Base-by-base conservation (phyloP, 176 grass and related monocot species). In the Musa beccarii region DNA sequence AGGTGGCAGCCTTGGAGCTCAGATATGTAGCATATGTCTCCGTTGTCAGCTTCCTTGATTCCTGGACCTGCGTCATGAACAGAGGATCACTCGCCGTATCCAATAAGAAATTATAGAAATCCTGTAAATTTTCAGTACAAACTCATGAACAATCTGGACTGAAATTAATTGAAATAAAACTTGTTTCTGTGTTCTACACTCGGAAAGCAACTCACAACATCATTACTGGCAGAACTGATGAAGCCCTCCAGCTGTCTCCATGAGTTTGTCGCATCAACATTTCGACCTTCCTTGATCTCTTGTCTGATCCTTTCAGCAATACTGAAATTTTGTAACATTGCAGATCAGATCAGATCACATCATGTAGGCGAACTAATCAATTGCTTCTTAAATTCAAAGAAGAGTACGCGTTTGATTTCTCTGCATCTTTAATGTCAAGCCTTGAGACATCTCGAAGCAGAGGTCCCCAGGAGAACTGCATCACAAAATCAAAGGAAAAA, bases 31-130 rank as follows among this genome's bases (percentile, higher is more conserved):
- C 68, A 71, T 96, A 96, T 76, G 59, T 72, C 71, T 73, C 79
- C 71, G 76, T 54, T 2, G 53, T 54, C 16, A 70, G 16, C 11
- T 76, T 76, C 14, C 43, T 21, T 76, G 19, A 21, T 15, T 23
- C 19, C 9, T 26, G 5, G 17, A 49, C 3, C 5, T 70, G 10
- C 1, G 86, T 25, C 23, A 20, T 25, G 11, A 68, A 73, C 6
- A 96, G 34, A 2, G 85, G 87, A 65, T 92, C 87, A 79, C 86
- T 88, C 11, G 76, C 81, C 19, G 20, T 19, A 74, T 96, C 93
- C 5, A 88, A 81, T 79, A 96, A 62, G 82, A 96, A 96, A 56
- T 96, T 92, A 83, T 96, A 92, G 49, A 96, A 81, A 12, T 96
- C 89, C 92, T 96, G 59, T 0, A 81, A 74, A 70, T 53, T 9